These are phyloP conservation scores for Manihot esculenta DNA, from an alignment of 441 rosid genomes.

Conservation along the genomic window DNA sequence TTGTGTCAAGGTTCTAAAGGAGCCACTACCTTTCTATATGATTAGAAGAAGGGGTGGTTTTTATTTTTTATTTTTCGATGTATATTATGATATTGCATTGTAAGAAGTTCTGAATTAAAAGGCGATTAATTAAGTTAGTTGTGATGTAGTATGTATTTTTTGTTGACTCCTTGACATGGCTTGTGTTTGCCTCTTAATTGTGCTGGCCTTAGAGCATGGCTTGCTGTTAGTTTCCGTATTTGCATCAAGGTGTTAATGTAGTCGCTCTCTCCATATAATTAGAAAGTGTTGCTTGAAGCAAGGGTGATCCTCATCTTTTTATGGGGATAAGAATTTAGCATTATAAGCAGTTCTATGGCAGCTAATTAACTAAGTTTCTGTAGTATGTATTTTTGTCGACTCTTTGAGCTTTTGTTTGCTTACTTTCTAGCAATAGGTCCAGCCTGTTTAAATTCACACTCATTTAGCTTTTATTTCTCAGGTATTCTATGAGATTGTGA, in stretches of 20 bases:
- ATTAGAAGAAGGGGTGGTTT: too few relatives aligned
- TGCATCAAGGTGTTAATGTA: background rate
- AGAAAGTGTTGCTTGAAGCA: background rate
- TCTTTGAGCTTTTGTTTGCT: background rate
- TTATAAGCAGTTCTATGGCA: background rate
- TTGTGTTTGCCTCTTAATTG: background rate
- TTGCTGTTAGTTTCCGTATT: background rate
- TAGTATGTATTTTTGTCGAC: background rate
- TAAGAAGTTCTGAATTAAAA: background rate
- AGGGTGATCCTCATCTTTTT: background rate
- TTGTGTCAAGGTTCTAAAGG: too few relatives aligned
- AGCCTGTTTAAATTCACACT: background rate
- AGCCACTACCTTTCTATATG: too few relatives aligned
- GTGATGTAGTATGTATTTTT: too few relatives aligned
- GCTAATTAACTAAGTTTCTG: background rate
- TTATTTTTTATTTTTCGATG: too few relatives aligned
- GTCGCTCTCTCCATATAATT: background rate
- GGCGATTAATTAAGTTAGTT: background rate
- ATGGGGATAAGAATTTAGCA: background rate
- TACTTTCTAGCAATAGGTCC: constrained; percentile 4
- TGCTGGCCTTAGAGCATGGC: background rate
- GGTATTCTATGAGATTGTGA: constrained; percentile 65
- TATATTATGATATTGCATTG: background rate
- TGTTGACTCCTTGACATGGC: background rate
- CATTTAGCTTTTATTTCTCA: constrained; percentile 21